Percentiles rank a stretch among this genome's conserved stretches.
phyloP scores from a whole-genome alignment of 148 eudicot genomes.

The Euryodendron excelsum region DNA sequence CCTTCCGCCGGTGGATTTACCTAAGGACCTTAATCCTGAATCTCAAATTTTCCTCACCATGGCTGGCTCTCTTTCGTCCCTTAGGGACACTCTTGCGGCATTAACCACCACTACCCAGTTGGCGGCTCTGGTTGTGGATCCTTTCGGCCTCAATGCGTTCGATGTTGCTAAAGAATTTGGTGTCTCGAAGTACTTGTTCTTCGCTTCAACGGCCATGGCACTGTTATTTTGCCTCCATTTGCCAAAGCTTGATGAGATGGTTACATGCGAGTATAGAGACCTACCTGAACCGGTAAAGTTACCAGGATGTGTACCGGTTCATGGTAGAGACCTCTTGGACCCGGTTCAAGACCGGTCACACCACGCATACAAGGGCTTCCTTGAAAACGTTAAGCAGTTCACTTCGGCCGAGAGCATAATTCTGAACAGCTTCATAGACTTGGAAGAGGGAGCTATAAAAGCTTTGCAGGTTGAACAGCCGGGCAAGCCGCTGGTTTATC shows the following conservation, averaged over 20 bases:
- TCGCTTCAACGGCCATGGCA: conserved; percentile 18
- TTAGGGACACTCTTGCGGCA: not conserved
- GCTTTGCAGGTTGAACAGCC: conserved; percentile 17
- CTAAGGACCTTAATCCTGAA: not conserved
- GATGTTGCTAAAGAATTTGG: conserved; percentile 19
- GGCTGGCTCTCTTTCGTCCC: not conserved
- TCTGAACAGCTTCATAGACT: conserved; percentile 29
- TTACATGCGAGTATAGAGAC: conserved; percentile 15
- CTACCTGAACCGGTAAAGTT: conserved; percentile 3
- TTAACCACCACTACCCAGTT: not conserved
- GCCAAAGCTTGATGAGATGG: conserved; percentile 16
- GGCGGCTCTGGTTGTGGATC: conserved; percentile 12
- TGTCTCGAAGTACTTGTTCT: conserved; percentile 2
- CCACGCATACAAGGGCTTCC: not conserved
- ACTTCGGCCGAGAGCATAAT: conserved; percentile 19
- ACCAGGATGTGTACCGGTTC: conserved; percentile 17
- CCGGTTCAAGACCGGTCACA: conserved; percentile 21
- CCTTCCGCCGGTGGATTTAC: conserved; percentile 1
- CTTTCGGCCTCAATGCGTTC: conserved; percentile 12
- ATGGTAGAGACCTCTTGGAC: not conserved
- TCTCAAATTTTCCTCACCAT: not conserved
- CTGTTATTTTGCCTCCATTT: not conserved
- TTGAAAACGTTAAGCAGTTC: not conserved
- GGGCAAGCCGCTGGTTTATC: conserved; percentile 31
- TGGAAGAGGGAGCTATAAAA: conserved; percentile 32